Percentiles rank a stretch among this genome's conserved stretches.
Evolutionary conservation across 768 basidiomycete species (phyloP).

Genomic region (Lepiota subincarnata): DNA sequence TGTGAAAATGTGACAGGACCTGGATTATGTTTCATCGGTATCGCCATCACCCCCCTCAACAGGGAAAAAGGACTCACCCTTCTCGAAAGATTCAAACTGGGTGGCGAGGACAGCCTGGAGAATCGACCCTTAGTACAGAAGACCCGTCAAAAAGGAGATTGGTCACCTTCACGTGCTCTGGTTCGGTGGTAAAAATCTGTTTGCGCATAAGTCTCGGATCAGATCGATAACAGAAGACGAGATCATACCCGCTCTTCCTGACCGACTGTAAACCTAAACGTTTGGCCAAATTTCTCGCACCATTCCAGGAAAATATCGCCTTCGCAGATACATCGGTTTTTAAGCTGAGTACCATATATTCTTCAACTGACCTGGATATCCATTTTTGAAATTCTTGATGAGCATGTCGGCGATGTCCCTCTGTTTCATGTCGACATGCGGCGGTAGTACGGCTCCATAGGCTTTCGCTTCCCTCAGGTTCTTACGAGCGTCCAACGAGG

Average conservation of each 20-base stretch:
- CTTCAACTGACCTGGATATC: slow-evolving; percentile 28
- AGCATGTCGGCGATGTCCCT: slow-evolving; percentile 18
- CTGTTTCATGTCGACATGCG: slow-evolving; percentile 25
- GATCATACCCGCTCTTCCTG: slow-evolving; percentile 25
- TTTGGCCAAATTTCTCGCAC: slow-evolving; percentile 19
- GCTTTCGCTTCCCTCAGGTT: slow-evolving; percentile 22
- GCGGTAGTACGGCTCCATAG: slow-evolving; percentile 29
- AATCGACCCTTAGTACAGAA: neutral
- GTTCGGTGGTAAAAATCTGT: slow-evolving; percentile 29
- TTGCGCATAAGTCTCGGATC: neutral
- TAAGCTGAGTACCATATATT: neutral
- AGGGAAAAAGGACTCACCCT: slow-evolving; percentile 24
- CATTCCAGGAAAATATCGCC: slow-evolving; percentile 4
- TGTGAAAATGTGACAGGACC: slow-evolving; percentile 25
- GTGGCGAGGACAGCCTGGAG: slow-evolving; percentile 38
- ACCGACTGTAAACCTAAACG: slow-evolving; percentile 18
- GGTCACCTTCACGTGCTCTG: slow-evolving; percentile 30
- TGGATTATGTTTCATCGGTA: slow-evolving; percentile 9
- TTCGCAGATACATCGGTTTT: neutral
- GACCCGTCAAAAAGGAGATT: neutral
- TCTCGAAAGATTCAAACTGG: slow-evolving; percentile 41
- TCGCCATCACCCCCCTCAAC: neutral
- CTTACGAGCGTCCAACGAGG: neutral
- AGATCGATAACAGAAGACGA: neutral
- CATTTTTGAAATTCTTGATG: slow-evolving; percentile 25